Conservation (phyloP, 2,329 filamentous ascomycete genomes). For the Trichoderma harzianum region DNA sequence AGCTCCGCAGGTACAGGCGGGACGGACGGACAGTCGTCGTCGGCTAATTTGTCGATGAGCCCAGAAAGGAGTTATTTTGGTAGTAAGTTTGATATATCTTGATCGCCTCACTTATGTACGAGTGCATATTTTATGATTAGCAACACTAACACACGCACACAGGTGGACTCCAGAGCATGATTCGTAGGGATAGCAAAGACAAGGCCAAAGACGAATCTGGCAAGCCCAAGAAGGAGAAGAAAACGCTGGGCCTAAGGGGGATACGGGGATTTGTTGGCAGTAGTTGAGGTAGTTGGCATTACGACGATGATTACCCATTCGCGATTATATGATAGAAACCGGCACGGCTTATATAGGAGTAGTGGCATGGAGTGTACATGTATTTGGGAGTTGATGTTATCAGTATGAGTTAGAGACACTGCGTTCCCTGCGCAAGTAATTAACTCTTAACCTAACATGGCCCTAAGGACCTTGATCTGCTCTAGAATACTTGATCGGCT, state of each 20-base stretch:
- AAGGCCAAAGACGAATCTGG: conserved; percentile 42
- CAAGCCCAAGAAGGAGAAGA: conserved; percentile 37
- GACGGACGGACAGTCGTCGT: conserved; percentile 30
- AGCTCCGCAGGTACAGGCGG: conserved; percentile 37
- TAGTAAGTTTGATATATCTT: conserved; percentile 34
- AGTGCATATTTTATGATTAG: not conserved
- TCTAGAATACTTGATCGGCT: conserved; percentile 61
- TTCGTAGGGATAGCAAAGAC: conserved; percentile 48
- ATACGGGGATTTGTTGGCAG: conserved; percentile 39
- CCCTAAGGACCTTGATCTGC: conserved; percentile 55
- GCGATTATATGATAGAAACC: not conserved
- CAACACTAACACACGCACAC: conserved; percentile 18
- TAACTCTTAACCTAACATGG: conserved; percentile 6
- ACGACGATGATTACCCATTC: not conserved
- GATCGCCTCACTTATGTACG: not conserved
- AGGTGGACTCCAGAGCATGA: conserved; percentile 48
- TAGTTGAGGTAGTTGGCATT: not conserved
- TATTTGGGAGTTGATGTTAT: not conserved
- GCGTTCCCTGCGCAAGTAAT: not conserved
- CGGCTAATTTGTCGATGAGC: conserved; percentile 30
- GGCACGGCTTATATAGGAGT: not conserved
- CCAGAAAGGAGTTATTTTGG: conserved; percentile 45
- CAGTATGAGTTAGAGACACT: no score
- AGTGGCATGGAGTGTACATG: not conserved
- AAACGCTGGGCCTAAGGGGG: conserved; percentile 38